Evolutionary conservation across 2,329 filamentous ascomycete species (phyloP).

Genomic region (Fusarium annulatum): DNA sequence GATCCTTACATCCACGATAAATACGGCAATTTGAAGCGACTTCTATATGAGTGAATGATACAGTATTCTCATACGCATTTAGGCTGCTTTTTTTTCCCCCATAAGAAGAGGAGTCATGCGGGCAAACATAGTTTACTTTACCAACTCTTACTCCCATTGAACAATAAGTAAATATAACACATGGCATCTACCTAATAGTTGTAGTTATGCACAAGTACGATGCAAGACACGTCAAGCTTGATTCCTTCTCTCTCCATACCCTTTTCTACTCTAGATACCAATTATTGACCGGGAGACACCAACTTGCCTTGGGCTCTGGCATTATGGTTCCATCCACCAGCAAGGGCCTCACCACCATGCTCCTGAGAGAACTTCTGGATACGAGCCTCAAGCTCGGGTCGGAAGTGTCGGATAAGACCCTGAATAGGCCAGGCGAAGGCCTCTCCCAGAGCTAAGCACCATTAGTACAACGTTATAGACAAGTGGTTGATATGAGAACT

Average conservation of each 20-base stretch:
- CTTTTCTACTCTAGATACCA: constrained; percentile 31
- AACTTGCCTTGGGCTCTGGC: constrained; percentile 82
- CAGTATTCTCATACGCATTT: not conserved
- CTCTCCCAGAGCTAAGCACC: constrained; percentile 80
- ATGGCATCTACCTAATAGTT: constrained; percentile 44
- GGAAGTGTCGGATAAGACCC: constrained; percentile 97
- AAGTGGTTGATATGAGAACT: constrained; percentile 47
- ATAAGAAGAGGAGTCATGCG: too few relatives aligned
- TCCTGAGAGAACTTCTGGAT: constrained; percentile 83
- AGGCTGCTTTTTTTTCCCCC: not conserved
- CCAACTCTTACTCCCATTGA: constrained; percentile 33
- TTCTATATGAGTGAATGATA: not conserved
- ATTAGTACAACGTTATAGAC: constrained; percentile 45
- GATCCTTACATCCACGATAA: constrained; percentile 1
- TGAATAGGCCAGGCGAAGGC: constrained; percentile 99
- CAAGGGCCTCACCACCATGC: constrained; percentile 78
- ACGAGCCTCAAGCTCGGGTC: constrained; percentile 91
- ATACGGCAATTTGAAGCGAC: not conserved
- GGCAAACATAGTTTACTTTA: not conserved
- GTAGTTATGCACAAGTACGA: constrained; percentile 44
- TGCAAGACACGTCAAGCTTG: constrained; percentile 40
- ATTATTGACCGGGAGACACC: constrained; percentile 89
- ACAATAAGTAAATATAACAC: constrained; percentile 47
- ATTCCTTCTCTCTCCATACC: constrained; percentile 25
- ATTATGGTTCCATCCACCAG: constrained; percentile 88